phyloP scores from a whole-genome alignment of 1,284 basidiomycete species.

The Pascua guehoae region DNA sequence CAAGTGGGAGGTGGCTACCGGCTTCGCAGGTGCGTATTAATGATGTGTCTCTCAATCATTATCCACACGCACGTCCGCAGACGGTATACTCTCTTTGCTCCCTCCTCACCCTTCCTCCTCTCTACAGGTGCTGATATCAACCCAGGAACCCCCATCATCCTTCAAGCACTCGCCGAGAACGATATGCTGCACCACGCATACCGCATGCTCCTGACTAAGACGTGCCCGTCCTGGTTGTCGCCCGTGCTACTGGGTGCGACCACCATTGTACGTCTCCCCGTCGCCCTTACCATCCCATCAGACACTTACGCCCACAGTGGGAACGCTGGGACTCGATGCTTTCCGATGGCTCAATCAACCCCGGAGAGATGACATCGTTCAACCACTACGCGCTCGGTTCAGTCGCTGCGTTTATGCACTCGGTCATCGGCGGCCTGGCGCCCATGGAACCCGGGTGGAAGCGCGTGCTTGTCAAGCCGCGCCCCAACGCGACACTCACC shows the following conservation, averaged over 20 bases:
- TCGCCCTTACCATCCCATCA: too few species aligned
- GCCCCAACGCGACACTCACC: constrained; percentile 41
- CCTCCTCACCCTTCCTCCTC: too few species aligned
- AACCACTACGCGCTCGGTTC: constrained; percentile 47
- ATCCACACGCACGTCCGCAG: too few species aligned
- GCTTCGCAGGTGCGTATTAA: too few species aligned
- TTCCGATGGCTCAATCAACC: constrained; percentile 34
- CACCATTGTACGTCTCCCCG: too few species aligned
- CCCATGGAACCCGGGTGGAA: constrained; percentile 33
- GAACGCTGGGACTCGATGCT: constrained; percentile 41
- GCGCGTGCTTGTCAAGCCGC: constrained; percentile 27
- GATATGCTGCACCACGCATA: constrained; percentile 33
- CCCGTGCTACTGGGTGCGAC: constrained; percentile 42
- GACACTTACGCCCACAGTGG: too few species aligned
- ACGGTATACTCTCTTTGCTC: too few species aligned
- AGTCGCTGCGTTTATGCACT: constrained; percentile 40
- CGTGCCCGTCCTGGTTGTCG: constrained; percentile 40
- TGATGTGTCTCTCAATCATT: too few species aligned
- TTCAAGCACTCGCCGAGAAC: constrained; percentile 25
- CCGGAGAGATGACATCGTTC: constrained; percentile 43
- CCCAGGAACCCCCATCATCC: constrained; percentile 39
- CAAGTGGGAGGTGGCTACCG: too few species aligned
- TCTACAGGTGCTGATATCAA: too few species aligned
- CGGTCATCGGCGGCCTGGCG: constrained; percentile 33
- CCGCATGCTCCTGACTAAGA: constrained; percentile 42